These are phyloP conservation scores for Curvularia eragrostidis DNA, from an alignment of 2,329 filamentous ascomycete genomes.

Conservation along the genomic window DNA sequence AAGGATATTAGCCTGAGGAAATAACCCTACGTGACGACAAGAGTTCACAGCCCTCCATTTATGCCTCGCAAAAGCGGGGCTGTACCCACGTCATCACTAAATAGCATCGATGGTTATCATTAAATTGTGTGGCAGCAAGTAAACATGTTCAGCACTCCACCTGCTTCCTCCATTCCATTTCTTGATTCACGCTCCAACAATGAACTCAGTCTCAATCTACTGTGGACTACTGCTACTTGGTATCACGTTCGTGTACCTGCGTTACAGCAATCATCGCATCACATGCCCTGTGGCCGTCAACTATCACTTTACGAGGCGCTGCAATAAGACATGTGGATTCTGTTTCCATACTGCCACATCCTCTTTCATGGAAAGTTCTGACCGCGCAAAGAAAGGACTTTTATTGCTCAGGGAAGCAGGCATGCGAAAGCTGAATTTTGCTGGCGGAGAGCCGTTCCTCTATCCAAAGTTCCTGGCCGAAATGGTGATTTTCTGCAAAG, in stretches of 20 bases:
- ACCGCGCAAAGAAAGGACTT: conserved; percentile 49
- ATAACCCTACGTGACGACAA: background rate
- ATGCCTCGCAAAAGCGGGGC: conserved; percentile 4
- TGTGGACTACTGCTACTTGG: conserved; percentile 3
- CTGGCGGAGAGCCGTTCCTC: conserved; percentile 10
- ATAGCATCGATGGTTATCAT: background rate
- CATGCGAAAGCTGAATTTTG: conserved; percentile 14
- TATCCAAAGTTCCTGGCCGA: conserved; percentile 5
- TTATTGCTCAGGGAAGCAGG: conserved; percentile 9
- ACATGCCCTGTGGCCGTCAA: conserved; percentile 54
- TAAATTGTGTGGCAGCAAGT: background rate
- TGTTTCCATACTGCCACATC: conserved; percentile 64
- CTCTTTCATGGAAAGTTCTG: conserved; percentile 53
- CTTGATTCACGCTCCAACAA: conserved; percentile 1
- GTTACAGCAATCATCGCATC: background rate
- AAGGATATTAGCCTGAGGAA: background rate
- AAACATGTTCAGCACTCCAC: background rate
- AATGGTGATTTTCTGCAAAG: conserved; percentile 11
- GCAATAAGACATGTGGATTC: conserved; percentile 60
- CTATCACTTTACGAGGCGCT: conserved; percentile 57
- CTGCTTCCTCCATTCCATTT: background rate
- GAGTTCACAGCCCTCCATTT: conserved; percentile 1
- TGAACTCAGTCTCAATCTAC: conserved; percentile 4
- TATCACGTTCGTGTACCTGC: background rate
- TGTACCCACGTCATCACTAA: background rate